Evolutionary conservation across 495 filamentous ascomycete genomes (phyloP).

Genomic region (Neurospora tetrasperma): DNA sequence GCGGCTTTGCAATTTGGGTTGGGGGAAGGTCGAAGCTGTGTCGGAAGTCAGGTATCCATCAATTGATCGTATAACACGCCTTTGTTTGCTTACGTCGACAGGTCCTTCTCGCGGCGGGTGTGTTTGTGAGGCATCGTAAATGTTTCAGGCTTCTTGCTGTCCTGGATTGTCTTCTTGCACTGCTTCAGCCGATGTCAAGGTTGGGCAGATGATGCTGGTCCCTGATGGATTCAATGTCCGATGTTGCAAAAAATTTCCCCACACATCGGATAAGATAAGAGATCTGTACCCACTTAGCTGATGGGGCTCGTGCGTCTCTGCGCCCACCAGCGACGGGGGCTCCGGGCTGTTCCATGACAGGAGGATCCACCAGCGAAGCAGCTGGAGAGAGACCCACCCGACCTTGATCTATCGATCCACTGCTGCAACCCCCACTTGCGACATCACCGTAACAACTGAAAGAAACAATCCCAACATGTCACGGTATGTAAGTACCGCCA

Average conservation of each 20-base stretch:
- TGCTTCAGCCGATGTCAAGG: neutral
- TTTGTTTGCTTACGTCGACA: slow-evolving; percentile 25
- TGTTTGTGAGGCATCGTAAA: slow-evolving; percentile 76
- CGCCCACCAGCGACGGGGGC: no score
- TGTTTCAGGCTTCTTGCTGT: neutral
- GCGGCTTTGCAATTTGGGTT: slow-evolving; percentile 53
- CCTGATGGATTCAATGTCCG: neutral
- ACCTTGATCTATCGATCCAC: neutral
- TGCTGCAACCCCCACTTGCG: neutral
- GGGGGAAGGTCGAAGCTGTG: slow-evolving; percentile 67
- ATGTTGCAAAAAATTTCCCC: slow-evolving; percentile 6
- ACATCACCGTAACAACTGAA: neutral
- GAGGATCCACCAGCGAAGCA: neutral
- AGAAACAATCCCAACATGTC: no score
- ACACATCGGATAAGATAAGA: slow-evolving; percentile 14
- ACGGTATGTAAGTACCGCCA: neutral
- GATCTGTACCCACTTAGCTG: neutral
- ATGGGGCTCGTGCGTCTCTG: neutral
- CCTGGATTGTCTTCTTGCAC: slow-evolving; percentile 2
- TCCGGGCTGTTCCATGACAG: neutral
- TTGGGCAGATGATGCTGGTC: neutral
- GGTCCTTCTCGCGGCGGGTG: slow-evolving; percentile 48
- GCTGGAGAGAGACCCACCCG: neutral
- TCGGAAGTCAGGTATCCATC: slow-evolving; percentile 11
- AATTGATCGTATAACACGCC: neutral